Evolutionary conservation across 1,139 yeast species (phyloP).

Genomic region (Arxiozyma telluris): DNA sequence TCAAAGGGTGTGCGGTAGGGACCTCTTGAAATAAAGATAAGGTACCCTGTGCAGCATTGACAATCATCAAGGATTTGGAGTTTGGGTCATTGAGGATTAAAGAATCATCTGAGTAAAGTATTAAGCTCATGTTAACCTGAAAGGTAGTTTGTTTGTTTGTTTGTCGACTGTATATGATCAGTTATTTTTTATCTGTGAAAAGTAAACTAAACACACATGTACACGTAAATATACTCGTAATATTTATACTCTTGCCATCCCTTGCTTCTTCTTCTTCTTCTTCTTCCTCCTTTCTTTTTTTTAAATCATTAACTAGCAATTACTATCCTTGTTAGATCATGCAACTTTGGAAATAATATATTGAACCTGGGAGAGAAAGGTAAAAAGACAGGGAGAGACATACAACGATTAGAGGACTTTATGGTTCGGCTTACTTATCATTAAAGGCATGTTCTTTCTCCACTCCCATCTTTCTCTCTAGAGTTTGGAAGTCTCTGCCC

Average conservation of each 20-base stretch:
- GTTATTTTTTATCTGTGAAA: background rate
- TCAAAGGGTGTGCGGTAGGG: constrained; percentile 1
- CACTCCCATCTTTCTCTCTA: no score
- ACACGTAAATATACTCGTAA: background rate
- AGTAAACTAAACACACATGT: background rate
- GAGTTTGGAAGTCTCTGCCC: no score
- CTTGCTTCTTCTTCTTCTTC: background rate
- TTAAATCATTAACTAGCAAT: no score
- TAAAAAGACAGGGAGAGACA: no score
- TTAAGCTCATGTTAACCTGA: constrained; percentile 20
- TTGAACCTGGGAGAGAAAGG: no score
- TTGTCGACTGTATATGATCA: background rate
- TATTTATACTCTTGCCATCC: background rate
- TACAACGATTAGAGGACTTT: no score
- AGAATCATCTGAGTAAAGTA: constrained; percentile 24
- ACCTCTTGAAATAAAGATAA: constrained; percentile 18
- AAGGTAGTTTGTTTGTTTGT: background rate
- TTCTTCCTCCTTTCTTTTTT: background rate
- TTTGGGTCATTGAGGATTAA: constrained; percentile 25
- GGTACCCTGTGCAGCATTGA: constrained; percentile 23
- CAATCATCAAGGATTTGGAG: constrained; percentile 25
- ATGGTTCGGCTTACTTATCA: no score
- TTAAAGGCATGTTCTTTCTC: no score
- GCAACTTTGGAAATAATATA: background rate
- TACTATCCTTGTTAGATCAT: background rate